phyloP scores from a whole-genome alignment of 1,284 basidiomycete genomes.

The Kalmanozyma brasiliensis region DNA sequence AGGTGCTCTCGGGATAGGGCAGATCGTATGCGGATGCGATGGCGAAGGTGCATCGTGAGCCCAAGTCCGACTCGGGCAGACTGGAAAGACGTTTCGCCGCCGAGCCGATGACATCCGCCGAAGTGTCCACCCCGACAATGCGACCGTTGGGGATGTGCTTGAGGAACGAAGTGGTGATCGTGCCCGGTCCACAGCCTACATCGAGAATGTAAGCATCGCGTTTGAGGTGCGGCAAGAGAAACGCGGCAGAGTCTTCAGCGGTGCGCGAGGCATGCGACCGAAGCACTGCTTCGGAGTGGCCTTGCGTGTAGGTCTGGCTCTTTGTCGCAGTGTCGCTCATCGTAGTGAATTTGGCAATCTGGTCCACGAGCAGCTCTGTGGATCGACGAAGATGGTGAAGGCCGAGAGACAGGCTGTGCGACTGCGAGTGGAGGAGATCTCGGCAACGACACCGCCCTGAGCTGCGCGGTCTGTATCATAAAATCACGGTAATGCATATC shows the following conservation, averaged over 20 bases:
- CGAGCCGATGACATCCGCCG: conserved; percentile 27
- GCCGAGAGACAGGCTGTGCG: too few relatives aligned
- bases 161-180: conserved; percentile 33
- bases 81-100: too few relatives aligned
- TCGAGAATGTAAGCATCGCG: conserved; percentile 25
- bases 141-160: conserved; percentile 22
- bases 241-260: conserved; percentile 32
- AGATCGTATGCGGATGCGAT: conserved; percentile 32
- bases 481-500: too few relatives aligned
- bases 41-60: conserved; percentile 17
- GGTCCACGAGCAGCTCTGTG: too few relatives aligned
- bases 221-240: conserved; percentile 27
- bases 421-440: too few relatives aligned
- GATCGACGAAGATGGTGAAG: too few relatives aligned
- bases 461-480: too few relatives aligned
- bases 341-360: too few relatives aligned
- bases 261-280: conserved; percentile 37
- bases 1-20: conserved; percentile 22
- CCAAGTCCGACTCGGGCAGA: conserved; percentile 3
- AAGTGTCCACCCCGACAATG: conserved; percentile 34
- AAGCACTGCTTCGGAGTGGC: conserved; percentile 37
- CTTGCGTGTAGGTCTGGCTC: conserved; percentile 42
- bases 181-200: conserved; percentile 43
- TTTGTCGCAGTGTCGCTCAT: too few relatives aligned
- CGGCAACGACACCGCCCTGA: too few relatives aligned